Conservation (phyloP, 345 rosid species). For the Linum lewisii region DNA sequence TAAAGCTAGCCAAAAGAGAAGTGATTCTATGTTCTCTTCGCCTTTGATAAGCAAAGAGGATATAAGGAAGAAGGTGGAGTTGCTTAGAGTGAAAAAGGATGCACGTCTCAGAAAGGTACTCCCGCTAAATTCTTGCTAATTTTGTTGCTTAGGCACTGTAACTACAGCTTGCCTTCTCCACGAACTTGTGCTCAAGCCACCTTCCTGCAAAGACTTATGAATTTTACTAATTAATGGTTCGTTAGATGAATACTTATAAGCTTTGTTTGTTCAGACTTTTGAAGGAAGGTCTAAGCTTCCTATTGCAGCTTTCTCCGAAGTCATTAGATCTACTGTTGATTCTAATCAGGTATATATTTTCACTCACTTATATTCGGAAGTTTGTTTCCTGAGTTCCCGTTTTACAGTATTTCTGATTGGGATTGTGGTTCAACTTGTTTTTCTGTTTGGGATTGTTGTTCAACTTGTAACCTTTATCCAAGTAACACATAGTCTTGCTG, state of each 20-base stretch:
- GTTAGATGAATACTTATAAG: constrained; percentile 15
- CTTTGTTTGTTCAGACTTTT: constrained; percentile 45
- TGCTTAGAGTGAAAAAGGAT: constrained; percentile 35
- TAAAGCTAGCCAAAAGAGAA: constrained; percentile 25
- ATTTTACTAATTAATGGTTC: constrained; percentile 1
- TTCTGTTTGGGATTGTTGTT: not conserved
- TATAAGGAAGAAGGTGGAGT: constrained; percentile 45
- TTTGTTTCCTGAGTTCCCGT: not conserved
- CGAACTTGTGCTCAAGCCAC: no score
- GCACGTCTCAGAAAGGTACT: constrained; percentile 62
- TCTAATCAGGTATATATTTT: constrained; percentile 53
- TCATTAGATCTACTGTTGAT: constrained; percentile 61
- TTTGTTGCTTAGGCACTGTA: constrained; percentile 6
- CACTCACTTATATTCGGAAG: no score
- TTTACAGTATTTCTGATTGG: constrained; percentile 9
- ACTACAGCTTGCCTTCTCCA: no score
- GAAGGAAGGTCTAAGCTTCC: constrained; percentile 68
- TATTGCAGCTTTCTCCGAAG: constrained; percentile 60
- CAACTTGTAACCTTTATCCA: not conserved
- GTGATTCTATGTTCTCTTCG: constrained; percentile 56
- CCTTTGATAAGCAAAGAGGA: constrained; percentile 46
- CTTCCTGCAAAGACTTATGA: no score
- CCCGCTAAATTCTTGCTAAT: constrained; percentile 7
- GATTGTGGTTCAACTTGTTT: not conserved
- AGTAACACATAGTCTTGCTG: not conserved